phyloP scores from a whole-genome alignment of 1,139 yeast genomes.

The Zhuliangozyma parablackwelliae region DNA sequence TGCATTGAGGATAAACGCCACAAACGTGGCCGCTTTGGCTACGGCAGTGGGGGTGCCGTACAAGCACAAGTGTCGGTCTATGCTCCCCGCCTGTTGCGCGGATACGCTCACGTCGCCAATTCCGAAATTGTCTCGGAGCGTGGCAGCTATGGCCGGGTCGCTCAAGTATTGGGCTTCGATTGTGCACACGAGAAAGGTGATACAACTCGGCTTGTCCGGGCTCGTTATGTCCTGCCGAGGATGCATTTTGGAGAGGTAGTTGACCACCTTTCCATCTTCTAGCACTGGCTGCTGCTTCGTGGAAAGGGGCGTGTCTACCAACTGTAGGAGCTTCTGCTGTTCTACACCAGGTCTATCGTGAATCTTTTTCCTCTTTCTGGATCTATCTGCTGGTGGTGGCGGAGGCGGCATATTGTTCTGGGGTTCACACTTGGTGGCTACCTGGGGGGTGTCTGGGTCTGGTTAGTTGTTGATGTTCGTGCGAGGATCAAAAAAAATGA shows the following conservation, averaged over 20 bases:
- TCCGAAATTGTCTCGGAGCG: slow-evolving; percentile 13
- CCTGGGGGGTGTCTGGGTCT: no score
- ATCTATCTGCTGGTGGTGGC: background rate
- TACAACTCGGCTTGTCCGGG: slow-evolving; percentile 1
- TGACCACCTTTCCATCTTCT: slow-evolving; percentile 8
- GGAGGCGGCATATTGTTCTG: no score
- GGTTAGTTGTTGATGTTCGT: slow-evolving; percentile 2
- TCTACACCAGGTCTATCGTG: no score
- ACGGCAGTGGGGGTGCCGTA: slow-evolving; percentile 21
- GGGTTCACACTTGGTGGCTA: no score
- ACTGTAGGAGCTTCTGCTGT: no score
- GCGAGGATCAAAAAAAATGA: background rate
- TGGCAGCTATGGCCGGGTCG: background rate
- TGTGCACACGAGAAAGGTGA: slow-evolving; percentile 12
- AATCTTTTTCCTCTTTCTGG: background rate
- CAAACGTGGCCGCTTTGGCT: slow-evolving; percentile 20
- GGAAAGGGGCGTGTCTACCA: no score
- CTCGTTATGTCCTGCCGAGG: slow-evolving; percentile 2
- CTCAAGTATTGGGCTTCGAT: slow-evolving; percentile 1
- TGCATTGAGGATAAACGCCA: slow-evolving; percentile 19
- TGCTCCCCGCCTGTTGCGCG: slow-evolving; percentile 18
- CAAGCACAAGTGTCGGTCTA: slow-evolving; percentile 25
- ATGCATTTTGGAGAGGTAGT: slow-evolving; percentile 8
- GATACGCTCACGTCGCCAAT: slow-evolving; percentile 20
- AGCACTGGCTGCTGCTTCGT: slow-evolving; percentile 1